These are phyloP conservation scores for Tylopilus felleus DNA, from an alignment of 768 basidiomycete genomes.

Conservation along the genomic window DNA sequence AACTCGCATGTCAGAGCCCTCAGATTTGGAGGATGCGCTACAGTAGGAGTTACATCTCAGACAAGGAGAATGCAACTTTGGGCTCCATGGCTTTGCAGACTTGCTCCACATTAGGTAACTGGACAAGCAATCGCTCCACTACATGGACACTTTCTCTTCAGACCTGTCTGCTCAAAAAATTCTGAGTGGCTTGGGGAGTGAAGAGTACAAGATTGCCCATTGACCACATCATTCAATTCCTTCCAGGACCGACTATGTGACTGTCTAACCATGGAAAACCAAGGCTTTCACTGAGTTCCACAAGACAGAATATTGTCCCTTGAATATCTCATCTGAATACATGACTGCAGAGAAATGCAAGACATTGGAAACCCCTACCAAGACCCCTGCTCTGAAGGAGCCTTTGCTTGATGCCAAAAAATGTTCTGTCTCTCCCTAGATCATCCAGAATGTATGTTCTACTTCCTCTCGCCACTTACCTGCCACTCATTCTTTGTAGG, in stretches of 20 bases:
- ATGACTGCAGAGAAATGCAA: conserved; percentile 49
- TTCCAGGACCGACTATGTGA: conserved; percentile 45
- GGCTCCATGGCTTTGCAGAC: conserved; percentile 33
- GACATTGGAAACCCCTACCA: too few relatives aligned
- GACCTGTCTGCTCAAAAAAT: conserved; percentile 29
- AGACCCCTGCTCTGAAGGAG: too few relatives aligned
- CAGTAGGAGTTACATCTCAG: conserved; percentile 39
- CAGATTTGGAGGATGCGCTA: conserved; percentile 54
- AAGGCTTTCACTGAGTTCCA: conserved; percentile 44
- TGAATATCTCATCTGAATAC: conserved; percentile 45
- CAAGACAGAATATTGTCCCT: conserved; percentile 44
- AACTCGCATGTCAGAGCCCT: conserved; percentile 52
- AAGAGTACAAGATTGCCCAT: conserved; percentile 51
- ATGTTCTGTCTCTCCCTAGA: too few relatives aligned
- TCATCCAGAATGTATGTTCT: conserved; percentile 51
- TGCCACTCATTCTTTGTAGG: conserved; percentile 29
- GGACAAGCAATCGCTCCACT: conserved; percentile 33
- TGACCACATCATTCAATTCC: conserved; percentile 56
- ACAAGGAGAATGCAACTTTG: conserved; percentile 53
- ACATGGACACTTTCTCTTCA: conserved; percentile 30
- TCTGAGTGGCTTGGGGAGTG: conserved; percentile 40
- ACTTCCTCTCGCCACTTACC: too few relatives aligned
- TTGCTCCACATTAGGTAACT: conserved; percentile 33
- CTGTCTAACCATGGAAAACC: conserved; percentile 42
- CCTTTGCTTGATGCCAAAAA: too few relatives aligned